Evolutionary conservation across 2,329 filamentous ascomycete species (phyloP).

Genomic region (Drechslera avenae): DNA sequence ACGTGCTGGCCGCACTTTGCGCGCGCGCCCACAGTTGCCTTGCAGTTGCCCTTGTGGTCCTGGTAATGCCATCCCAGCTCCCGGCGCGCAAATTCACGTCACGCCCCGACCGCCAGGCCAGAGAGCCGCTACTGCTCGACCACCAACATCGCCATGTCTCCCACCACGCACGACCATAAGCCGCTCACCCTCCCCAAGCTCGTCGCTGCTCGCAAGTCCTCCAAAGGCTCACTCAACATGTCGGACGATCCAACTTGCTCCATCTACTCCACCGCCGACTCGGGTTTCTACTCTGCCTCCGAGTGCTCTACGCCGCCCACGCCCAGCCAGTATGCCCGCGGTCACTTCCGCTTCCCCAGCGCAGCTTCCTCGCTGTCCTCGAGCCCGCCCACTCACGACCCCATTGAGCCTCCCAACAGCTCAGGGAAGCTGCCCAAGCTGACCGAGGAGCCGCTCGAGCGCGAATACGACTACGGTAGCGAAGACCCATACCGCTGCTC

Average conservation of each 20-base stretch:
- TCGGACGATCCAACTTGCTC: conserved; percentile 39
- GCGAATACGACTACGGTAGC: conserved; percentile 64
- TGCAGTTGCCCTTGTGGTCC: conserved; percentile 28
- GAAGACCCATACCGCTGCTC: conserved; percentile 62
- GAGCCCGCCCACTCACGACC: conserved; percentile 56
- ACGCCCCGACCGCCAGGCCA: conserved; percentile 23
- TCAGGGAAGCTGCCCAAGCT: conserved; percentile 78
- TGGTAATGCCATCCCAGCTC: conserved; percentile 47
- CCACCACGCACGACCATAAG: conserved; percentile 48
- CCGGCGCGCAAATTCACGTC: conserved; percentile 36
- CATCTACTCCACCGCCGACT: conserved; percentile 43
- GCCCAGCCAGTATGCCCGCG: conserved; percentile 69
- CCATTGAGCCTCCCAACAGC: conserved; percentile 62
- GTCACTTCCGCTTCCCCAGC: conserved; percentile 70
- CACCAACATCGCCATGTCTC: conserved; percentile 6
- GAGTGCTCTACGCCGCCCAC: conserved; percentile 73
- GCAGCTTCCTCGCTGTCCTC: conserved; percentile 78
- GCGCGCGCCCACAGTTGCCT: conserved; percentile 10
- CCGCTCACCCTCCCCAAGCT: conserved; percentile 48
- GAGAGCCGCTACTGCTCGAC: conserved; percentile 7
- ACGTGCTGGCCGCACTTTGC: conserved; percentile 22
- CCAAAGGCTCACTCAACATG: conserved; percentile 44
- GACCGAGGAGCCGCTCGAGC: conserved; percentile 78
- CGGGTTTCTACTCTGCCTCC: conserved; percentile 60
- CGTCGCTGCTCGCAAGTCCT: conserved; percentile 46